These are phyloP conservation scores for Phytopythium boreale DNA, from an alignment of 352 stramenopile genomes.

Conservation along the genomic window DNA sequence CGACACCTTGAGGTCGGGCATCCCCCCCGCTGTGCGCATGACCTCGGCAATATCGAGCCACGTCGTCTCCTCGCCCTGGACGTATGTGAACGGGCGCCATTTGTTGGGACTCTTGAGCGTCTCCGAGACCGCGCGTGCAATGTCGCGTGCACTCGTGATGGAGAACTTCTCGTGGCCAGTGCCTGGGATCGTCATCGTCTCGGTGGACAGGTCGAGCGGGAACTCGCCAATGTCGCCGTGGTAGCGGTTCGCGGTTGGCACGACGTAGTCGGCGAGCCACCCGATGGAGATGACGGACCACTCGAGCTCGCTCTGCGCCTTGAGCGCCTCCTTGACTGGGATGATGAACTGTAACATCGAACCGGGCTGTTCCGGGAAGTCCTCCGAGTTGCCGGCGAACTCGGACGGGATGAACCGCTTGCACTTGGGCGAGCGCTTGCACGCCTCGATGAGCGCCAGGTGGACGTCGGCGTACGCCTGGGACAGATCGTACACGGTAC, in stretches of 20 bases:
- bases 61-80: conserved; percentile 20
- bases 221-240: conserved; percentile 7
- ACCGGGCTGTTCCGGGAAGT: conserved; percentile 10
- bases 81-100: conserved; percentile 15
- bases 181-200: conserved; percentile 19
- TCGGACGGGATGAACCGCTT: conserved; percentile 31
- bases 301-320: conserved; percentile 15
- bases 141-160: conserved; percentile 15
- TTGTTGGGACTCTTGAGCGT: conserved; percentile 10
- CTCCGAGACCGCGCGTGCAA: conserved; percentile 3
- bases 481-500: conserved; percentile 7
- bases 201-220: conserved; percentile 10
- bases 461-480: conserved; percentile 9
- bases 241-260: conserved; percentile 15
- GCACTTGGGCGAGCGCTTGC: conserved; percentile 18
- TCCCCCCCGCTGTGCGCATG: conserved; percentile 4
- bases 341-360: background rate
- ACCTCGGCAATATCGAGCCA: conserved; percentile 10
- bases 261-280: conserved; percentile 19
- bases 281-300: conserved; percentile 18
- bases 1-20: conserved; percentile 6
- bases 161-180: conserved; percentile 14
- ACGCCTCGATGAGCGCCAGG: conserved; percentile 16
- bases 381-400: conserved; percentile 17
- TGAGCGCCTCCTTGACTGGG: conserved; percentile 10